Conservation (phyloP, 2,329 filamentous ascomycete species). For the Talaromyces sp. region DNA sequence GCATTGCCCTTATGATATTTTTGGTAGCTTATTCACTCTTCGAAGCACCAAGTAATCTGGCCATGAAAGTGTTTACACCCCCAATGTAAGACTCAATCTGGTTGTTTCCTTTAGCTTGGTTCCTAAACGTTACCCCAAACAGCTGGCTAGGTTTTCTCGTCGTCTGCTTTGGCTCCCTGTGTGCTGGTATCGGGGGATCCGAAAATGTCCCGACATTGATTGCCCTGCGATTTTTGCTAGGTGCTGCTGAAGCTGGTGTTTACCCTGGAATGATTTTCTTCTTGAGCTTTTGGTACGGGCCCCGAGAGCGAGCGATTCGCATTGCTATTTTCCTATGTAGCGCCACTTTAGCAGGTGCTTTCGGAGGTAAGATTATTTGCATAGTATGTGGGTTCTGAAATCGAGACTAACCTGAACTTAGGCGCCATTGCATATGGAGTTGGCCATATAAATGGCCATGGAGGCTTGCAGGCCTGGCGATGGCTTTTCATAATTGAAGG, state of each 20-base stretch:
- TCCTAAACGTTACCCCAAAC: not conserved
- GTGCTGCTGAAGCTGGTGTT: slow-evolving; percentile 18
- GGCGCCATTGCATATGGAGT: slow-evolving; percentile 36
- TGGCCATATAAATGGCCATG: slow-evolving; percentile 40
- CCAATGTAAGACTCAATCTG: slow-evolving; percentile 1
- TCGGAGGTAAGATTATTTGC: not conserved
- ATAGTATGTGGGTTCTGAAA: not conserved
- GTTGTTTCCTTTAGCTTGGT: too few relatives aligned
- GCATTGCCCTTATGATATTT: slow-evolving; percentile 42
- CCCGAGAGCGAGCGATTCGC: slow-evolving; percentile 25
- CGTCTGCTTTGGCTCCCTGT: slow-evolving; percentile 16
- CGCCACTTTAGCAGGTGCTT: not conserved
- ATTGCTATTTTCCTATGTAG: not conserved
- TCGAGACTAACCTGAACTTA: not conserved
- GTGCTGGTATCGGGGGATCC: slow-evolving; percentile 11
- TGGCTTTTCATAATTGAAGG: slow-evolving; percentile 46
- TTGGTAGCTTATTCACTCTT: slow-evolving; percentile 29
- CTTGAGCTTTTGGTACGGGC: slow-evolving; percentile 41
- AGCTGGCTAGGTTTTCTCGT: slow-evolving; percentile 43
- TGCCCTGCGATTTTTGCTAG: slow-evolving; percentile 19
- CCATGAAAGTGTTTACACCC: slow-evolving; percentile 7
- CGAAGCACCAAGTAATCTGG: slow-evolving; percentile 25
- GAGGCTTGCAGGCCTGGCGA: slow-evolving; percentile 40
- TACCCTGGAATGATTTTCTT: slow-evolving; percentile 36
- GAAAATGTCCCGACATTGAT: slow-evolving; percentile 10